Evolutionary conservation across 495 filamentous ascomycete species (phyloP), one percentile per base, ranked within the genome.

Genomic region (Penicillium longicatenatum): DNA sequence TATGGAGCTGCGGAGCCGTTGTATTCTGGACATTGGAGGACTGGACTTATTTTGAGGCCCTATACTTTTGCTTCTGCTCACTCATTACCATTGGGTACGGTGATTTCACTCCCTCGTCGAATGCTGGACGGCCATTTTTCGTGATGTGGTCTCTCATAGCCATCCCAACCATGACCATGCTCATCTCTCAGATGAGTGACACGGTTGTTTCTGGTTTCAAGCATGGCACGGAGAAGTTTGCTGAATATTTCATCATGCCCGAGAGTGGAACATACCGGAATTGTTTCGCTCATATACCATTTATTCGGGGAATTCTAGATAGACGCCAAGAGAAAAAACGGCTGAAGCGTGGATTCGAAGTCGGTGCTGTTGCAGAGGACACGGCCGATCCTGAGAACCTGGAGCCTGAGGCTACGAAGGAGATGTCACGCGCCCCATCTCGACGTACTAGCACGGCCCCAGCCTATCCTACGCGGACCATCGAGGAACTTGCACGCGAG

Each of bases 31-130:
- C 46, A 42, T 66, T 84, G 1, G 87, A 90, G 61, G 63, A 75
- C n/a, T 52, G 50, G 33, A 74, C 77, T 0, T 97, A 96, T 62
- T 95, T 94, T 57, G 76, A 89, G 16, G 77, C 84, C 0, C 73
- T 97, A 20, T 97, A 96, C 71, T 96, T 96, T 70, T 77, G 87
- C 24, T 97, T 92, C 68, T 84, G 86, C 41, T 86, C 87, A 6
- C 80, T 96, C 30, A 74, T 95, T 6, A 97, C 93, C 0, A 92
- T 98, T 54, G 93, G 93, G 1, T 98, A 97, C 67, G 93, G 93
- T 0, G 92, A 97, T 60, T 78, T 88, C 35, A 84, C 84, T 10
- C 91, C 89, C 0, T 71, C 80, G 14, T 88, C 86, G 7, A 93
- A 92, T 64, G 79, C 86, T 2, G 90, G 88, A 1, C 87, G 88